A percentile compares a stretch with the other conserved stretches of the same genome.
These are phyloP conservation scores for Populus hybrid DNA, from an alignment of 441 rosid genomes.

Conservation along the genomic window DNA sequence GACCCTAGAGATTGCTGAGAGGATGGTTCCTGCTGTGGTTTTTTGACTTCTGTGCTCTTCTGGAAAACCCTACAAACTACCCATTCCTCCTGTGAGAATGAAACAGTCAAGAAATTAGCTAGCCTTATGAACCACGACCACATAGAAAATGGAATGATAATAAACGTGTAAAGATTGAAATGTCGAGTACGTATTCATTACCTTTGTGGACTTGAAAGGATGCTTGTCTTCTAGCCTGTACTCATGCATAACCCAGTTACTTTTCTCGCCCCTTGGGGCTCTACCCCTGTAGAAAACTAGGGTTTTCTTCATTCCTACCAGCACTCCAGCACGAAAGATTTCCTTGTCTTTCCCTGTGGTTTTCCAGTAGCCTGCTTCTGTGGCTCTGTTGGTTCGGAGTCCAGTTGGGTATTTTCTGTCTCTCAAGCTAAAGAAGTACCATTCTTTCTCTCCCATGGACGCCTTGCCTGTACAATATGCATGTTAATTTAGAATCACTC, in stretches of 20 bases:
- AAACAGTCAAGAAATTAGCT: background rate
- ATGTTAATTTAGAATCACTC: background rate
- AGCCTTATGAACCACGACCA: background rate
- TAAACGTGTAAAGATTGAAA: background rate
- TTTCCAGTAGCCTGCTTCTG: constrained; percentile 46
- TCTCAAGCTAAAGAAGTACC: constrained; percentile 85
- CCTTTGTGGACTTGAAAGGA: constrained; percentile 27
- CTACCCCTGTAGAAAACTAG: constrained; percentile 92
- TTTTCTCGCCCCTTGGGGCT: constrained; percentile 96
- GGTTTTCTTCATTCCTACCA: constrained; percentile 98
- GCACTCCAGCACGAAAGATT: constrained; percentile 48
- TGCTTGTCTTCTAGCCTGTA: constrained; percentile 73
- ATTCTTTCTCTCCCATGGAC: constrained; percentile 95
- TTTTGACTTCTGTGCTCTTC: constrained; percentile 60
- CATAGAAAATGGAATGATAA: background rate
- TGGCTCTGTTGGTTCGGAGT: constrained; percentile 94
- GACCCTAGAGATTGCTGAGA: constrained; percentile 64
- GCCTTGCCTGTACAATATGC: constrained; percentile 54
- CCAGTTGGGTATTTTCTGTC: constrained; percentile 96
- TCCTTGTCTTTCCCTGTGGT: constrained; percentile 63
- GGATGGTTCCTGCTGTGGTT: constrained; percentile 52
- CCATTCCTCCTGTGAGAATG: constrained; percentile 81
- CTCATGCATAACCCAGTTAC: constrained; percentile 97
- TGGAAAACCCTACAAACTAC: constrained; percentile 91
- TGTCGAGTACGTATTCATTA: background rate